phyloP scores from a whole-genome alignment of 108 stramenopile genomes.

The Fragilariopsis cylindrus region DNA sequence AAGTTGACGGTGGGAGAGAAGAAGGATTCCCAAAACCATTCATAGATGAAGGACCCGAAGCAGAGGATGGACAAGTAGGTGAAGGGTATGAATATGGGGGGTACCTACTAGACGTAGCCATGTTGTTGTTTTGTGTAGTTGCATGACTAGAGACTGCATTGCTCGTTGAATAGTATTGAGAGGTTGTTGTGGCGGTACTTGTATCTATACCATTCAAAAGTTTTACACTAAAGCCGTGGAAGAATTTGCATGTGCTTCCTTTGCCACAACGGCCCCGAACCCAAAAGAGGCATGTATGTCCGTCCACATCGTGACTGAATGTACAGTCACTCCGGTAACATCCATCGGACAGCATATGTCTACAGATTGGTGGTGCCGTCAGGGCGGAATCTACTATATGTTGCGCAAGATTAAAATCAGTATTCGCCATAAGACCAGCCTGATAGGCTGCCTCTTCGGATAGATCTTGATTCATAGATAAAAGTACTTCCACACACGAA shows the following conservation, averaged over 20 bases:
- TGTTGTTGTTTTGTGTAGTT: no score
- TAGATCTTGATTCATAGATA: conserved; percentile 63
- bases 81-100: no score
- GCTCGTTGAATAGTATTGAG: neutral
- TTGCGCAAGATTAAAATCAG: conserved; percentile 74
- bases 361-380: conserved; percentile 64
- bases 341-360: conserved; percentile 69
- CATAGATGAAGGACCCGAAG: no score
- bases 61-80: no score
- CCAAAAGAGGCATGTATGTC: conserved; percentile 80
- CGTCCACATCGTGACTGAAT: conserved; percentile 75
- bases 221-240: conserved; percentile 70
- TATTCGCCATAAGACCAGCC: conserved; percentile 56
- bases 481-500: conserved; percentile 64
- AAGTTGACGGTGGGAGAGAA: conserved; percentile 12
- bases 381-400: conserved; percentile 68
- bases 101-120: no score
- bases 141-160: neutral
- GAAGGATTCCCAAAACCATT: conserved; percentile 14
- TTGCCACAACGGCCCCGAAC: conserved; percentile 73
- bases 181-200: conserved; percentile 16
- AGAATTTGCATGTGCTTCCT: conserved; percentile 60
- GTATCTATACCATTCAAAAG: conserved; percentile 51
- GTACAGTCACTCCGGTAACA: conserved; percentile 83
- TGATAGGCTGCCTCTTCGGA: conserved; percentile 55